Base-by-base conservation (phyloP, 176 grass and related monocot genomes). In the Musa troglodytarum region DNA sequence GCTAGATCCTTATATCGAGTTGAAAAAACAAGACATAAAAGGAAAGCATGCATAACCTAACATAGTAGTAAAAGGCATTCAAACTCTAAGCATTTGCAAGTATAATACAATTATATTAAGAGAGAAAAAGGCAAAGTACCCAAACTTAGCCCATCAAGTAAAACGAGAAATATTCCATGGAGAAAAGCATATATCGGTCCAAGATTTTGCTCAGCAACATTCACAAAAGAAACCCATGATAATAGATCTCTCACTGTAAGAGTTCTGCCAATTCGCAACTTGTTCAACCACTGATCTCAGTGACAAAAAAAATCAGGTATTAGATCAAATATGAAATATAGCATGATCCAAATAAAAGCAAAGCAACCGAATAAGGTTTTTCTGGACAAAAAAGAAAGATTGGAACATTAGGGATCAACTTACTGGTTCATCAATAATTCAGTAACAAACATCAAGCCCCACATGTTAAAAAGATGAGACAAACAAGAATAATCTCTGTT, bases 131-230 rank as follows among this genome's bases (percentile, higher is more conserved):
- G 19, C 67, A 49, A 58, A 55, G 25, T 87, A 87, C 85, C 93
- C 56, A 97, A 87, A 78, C 82, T 82, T 79, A 97, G 87, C 50
- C 93, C 93, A 89, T 97, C 93, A 69, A 97, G 90, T 77, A 97
- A 83, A 85, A 93, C 79, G 70, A 97, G 90, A 62, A 97, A 97
- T 51, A 85, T 65, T 19, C 93, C 93, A 83, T 97, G 90, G 79
- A 97, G 81, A 72, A 97, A 80, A 84, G 90, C 90, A 76, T 76
- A 81, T 13, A 83, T 62, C 57, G 82, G 77, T 43, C 89, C 85
- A 83, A 97, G 93, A 69, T 49, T 87, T 74, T 22, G 67, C 76
- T 82, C 87, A 23, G 87, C 80, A 72, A 83, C 68, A 83, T 97
- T 83, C 63, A 97, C 74, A 87, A 97, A 97, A 29, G 80, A 86